Percentiles rank a stretch among this genome's conserved stretches.
phyloP scores from a whole-genome alignment of 352 stramenopile species.

The Globisporangium nunn region DNA sequence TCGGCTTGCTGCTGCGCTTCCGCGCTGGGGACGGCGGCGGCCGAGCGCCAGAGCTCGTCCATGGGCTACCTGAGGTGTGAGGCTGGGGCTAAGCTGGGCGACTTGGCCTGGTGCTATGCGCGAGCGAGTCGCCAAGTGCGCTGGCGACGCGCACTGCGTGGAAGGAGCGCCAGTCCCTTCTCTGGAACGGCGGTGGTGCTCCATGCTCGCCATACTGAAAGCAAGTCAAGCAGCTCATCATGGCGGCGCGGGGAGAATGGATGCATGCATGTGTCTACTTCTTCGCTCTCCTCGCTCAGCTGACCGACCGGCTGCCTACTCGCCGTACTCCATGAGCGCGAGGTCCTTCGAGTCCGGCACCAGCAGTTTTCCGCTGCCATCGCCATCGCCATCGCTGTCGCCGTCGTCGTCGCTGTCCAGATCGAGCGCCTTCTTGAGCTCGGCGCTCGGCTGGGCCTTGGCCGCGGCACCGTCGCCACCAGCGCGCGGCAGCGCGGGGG shows the following conservation, averaged over 20 bases:
- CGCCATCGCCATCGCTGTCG: constrained; percentile 17
- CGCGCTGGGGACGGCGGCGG: neutral
- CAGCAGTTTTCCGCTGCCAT: constrained; percentile 16
- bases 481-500: constrained; percentile 25
- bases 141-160: neutral
- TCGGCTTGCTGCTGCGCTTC: neutral
- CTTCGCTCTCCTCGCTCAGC: neutral
- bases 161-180: neutral
- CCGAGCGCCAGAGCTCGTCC: constrained; percentile 31
- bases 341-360: constrained; percentile 61
- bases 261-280: neutral
- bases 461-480: constrained; percentile 11
- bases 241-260: too few relatives aligned
- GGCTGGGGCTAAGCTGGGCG: constrained; percentile 1
- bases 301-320: constrained; percentile 19
- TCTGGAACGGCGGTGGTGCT: neutral
- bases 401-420: constrained; percentile 28
- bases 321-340: constrained; percentile 67
- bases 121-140: neutral
- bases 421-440: constrained; percentile 16
- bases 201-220: neutral
- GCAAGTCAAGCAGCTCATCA: neutral
- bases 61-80: constrained; percentile 3
- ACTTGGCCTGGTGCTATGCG: too few relatives aligned
- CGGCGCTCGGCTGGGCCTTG: constrained; percentile 16